phyloP scores from a whole-genome alignment of 2,329 filamentous ascomycete genomes.

The Dryadomyces sulphureus region DNA sequence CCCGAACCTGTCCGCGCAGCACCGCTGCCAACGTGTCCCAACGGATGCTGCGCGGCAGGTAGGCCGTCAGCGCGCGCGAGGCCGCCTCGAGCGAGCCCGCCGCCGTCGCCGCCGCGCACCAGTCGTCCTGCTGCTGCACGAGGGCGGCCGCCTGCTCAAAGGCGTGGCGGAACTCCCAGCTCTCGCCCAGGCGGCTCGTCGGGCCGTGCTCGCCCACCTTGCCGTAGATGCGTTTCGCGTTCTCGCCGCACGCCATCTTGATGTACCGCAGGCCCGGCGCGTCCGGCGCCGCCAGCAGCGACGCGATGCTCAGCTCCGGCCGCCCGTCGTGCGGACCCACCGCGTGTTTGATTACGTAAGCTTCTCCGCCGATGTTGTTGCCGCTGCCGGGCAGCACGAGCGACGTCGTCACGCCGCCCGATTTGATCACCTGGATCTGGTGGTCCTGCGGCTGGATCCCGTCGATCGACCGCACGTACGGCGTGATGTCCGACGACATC shows the following conservation, averaged over 20 bases:
- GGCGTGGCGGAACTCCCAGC: slow-evolving; percentile 53
- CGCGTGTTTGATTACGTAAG: slow-evolving; percentile 53
- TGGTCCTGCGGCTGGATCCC: slow-evolving; percentile 47
- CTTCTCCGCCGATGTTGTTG: slow-evolving; percentile 63
- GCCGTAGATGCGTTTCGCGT: slow-evolving; percentile 49
- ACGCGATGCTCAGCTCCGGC: slow-evolving; percentile 44
- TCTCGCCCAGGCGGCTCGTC: slow-evolving; percentile 50
- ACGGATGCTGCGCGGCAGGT: slow-evolving; percentile 45
- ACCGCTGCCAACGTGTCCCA: slow-evolving; percentile 51
- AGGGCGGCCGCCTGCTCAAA: slow-evolving; percentile 46
- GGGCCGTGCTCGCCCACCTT: slow-evolving; percentile 36
- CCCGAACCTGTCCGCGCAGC: slow-evolving; percentile 49
- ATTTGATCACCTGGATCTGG: slow-evolving; percentile 55
- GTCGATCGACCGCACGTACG: slow-evolving; percentile 53
- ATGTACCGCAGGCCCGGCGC: slow-evolving; percentile 49
- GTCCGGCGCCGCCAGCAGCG: slow-evolving; percentile 53
- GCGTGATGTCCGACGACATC: slow-evolving; percentile 47
- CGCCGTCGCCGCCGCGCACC: slow-evolving; percentile 36
- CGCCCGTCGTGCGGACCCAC: slow-evolving; percentile 45
- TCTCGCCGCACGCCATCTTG: slow-evolving; percentile 66
- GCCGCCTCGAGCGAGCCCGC: slow-evolving; percentile 25
- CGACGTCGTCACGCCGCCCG: slow-evolving; percentile 56
- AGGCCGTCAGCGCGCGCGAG: slow-evolving; percentile 35
- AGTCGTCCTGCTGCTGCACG: slow-evolving; percentile 49
- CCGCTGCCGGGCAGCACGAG: slow-evolving; percentile 52